Conservation (phyloP, 345 rosid species). For the Salix viminalis region DNA sequence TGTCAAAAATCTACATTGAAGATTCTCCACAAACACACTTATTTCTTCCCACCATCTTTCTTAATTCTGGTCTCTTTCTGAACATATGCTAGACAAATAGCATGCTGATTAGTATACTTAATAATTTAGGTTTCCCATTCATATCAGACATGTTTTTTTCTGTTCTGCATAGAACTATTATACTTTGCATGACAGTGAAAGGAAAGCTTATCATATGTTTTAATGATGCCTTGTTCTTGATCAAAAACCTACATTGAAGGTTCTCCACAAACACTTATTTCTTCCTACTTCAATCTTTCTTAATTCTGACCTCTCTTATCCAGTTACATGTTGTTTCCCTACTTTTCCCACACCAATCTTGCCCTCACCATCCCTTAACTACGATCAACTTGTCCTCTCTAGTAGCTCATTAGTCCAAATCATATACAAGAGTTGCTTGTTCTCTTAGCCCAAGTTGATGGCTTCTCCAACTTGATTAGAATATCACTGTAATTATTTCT, state of each 20-base stretch:
- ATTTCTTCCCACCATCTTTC: neutral
- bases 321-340: neutral
- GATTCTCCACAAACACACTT: neutral
- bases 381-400: neutral
- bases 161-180: neutral
- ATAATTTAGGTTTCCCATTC: no score
- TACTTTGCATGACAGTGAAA: neutral
- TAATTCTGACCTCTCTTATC: neutral
- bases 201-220: neutral
- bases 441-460: neutral
- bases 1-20: neutral
- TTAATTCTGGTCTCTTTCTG: neutral
- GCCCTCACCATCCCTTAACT: neutral
- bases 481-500: neutral
- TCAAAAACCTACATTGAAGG: neutral
- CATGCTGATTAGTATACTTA: no score
- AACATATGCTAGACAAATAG: neutral
- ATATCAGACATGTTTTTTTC: neutral
- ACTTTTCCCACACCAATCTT: neutral
- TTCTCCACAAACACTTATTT: neutral
- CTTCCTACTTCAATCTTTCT: neutral
- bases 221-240: neutral
- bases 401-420: neutral
- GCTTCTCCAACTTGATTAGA: neutral
- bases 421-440: neutral